These are phyloP conservation scores for Trichophyton benhamiae DNA, from an alignment of 2,329 filamentous ascomycete species.

Conservation along the genomic window DNA sequence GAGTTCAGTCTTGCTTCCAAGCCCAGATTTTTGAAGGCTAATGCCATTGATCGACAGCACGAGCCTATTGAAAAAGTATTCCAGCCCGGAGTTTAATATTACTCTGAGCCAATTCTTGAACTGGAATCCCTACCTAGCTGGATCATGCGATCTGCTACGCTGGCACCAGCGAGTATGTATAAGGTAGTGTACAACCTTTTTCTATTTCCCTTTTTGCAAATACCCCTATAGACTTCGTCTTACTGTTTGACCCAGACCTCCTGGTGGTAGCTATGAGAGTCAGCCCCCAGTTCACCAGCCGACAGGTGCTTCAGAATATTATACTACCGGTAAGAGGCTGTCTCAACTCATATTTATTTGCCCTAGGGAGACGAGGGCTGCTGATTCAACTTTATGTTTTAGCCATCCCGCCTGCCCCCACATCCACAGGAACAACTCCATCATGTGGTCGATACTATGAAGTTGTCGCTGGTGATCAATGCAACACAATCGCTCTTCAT, in stretches of 20 bases:
- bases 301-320: slow-evolving; percentile 1
- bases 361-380: background rate
- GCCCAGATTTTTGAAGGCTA: background rate
- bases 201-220: background rate
- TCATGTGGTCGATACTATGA: slow-evolving; percentile 15
- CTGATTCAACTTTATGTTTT: background rate
- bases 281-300: slow-evolving; percentile 12
- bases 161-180: background rate
- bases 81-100: background rate
- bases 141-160: slow-evolving; percentile 12
- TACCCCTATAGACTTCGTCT: background rate
- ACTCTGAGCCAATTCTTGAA: slow-evolving; percentile 4
- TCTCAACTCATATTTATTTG: background rate
- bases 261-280: slow-evolving; percentile 7
- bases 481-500: slow-evolving; percentile 3
- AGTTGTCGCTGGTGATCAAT: slow-evolving; percentile 12
- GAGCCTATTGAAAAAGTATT: background rate
- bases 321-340: background rate
- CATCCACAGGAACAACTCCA: slow-evolving; percentile 10
- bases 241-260: slow-evolving; percentile 1
- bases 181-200: background rate
- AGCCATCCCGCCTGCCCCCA: slow-evolving; percentile 13
- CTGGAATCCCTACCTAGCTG: slow-evolving; percentile 13
- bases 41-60: background rate
- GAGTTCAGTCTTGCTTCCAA: background rate